A percentile compares a stretch with the other conserved stretches of the same genome.
phyloP scores from a whole-genome alignment of 257 asterid genomes.

The Voacanga thouarsii region DNA sequence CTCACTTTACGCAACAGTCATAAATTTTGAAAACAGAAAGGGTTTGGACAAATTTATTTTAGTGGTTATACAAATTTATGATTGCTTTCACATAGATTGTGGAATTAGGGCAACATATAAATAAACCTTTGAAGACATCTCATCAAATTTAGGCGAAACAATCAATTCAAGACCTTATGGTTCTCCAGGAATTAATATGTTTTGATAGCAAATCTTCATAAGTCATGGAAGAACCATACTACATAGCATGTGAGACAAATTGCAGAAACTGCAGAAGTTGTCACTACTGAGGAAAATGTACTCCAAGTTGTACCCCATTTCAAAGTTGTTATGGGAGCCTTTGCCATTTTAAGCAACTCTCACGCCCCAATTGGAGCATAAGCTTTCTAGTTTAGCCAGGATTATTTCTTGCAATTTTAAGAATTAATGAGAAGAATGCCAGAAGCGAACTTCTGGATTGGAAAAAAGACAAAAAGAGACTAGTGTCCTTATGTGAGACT shows the following conservation, averaged over 20 bases:
- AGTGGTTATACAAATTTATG: not conserved
- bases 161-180: not conserved
- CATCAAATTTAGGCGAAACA: not conserved
- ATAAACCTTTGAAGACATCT: not conserved
- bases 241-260: not conserved
- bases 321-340: not conserved
- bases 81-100: not conserved
- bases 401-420: too few relatives aligned
- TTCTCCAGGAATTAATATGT: not conserved
- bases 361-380: too few relatives aligned
- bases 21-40: not conserved
- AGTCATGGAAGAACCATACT: not conserved
- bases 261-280: not conserved
- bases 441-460: too few relatives aligned
- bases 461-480: too few relatives aligned
- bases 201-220: not conserved
- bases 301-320: not conserved
- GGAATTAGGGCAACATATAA: not conserved
- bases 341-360: too few relatives aligned
- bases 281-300: not conserved
- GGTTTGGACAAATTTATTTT: not conserved
- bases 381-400: too few relatives aligned
- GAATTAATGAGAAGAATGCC: too few relatives aligned
- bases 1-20: not conserved
- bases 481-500: too few relatives aligned